phyloP scores from a whole-genome alignment of 108 stramenopile species.

The Nitzschia putrida region DNA sequence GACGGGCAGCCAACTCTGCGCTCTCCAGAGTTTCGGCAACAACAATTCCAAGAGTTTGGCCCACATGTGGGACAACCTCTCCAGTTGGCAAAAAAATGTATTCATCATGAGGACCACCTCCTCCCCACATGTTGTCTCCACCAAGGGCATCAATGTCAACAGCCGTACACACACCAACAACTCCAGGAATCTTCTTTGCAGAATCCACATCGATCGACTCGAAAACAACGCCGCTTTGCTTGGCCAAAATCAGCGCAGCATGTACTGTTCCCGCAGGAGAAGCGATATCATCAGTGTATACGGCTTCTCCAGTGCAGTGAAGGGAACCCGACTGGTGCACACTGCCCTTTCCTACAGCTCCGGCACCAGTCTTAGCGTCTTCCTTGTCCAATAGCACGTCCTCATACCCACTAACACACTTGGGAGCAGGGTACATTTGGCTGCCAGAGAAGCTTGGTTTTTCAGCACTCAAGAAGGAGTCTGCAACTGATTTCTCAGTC shows the following conservation, averaged over 20 bases:
- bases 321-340: constrained; percentile 83
- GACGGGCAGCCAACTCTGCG: constrained; percentile 77
- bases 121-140: constrained; percentile 84
- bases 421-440: constrained; percentile 81
- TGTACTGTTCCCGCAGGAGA: constrained; percentile 78
- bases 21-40: constrained; percentile 78
- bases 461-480: constrained; percentile 65
- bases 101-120: constrained; percentile 80
- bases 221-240: constrained; percentile 65
- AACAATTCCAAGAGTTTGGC: constrained; percentile 83
- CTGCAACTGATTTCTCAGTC: constrained; percentile 55
- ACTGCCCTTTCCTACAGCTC: constrained; percentile 70
- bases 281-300: constrained; percentile 90
- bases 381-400: constrained; percentile 38
- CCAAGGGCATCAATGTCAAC: constrained; percentile 69
- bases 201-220: constrained; percentile 60
- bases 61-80: constrained; percentile 64
- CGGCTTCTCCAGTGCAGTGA: constrained; percentile 92
- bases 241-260: constrained; percentile 77
- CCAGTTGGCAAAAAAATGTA: constrained; percentile 73
- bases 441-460: constrained; percentile 80
- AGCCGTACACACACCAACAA: constrained; percentile 67
- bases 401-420: constrained; percentile 71
- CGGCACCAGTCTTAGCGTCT: constrained; percentile 28
- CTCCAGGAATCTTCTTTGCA: constrained; percentile 76